Conservation (phyloP, 805 yeast species). For the Nakazawaea pomicola region DNA sequence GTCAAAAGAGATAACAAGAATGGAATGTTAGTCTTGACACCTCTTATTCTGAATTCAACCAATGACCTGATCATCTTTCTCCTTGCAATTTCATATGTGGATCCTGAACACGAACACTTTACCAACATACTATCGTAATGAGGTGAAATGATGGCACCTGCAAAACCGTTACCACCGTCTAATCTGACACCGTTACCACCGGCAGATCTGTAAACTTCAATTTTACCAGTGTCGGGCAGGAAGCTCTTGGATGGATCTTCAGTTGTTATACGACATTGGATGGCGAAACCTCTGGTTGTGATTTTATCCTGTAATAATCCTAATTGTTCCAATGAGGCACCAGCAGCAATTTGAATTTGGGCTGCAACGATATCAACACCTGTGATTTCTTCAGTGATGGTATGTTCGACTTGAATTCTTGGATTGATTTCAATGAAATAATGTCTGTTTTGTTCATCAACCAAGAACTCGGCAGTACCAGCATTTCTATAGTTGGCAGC, state of each 20-base stretch:
- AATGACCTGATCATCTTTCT: conserved; percentile 96
- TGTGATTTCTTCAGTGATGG: conserved; percentile 97
- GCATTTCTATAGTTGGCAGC: conserved; percentile 92
- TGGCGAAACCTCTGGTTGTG: conserved; percentile 95
- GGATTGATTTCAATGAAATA: conserved; percentile 98
- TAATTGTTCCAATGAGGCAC: conserved; percentile 87
- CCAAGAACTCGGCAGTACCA: conserved; percentile 97
- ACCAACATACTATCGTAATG: conserved; percentile 98
- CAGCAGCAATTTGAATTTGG: conserved; percentile 98
- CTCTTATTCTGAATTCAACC: conserved; percentile 97
- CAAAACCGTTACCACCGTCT: conserved; percentile 98
- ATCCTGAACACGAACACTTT: conserved; percentile 95
- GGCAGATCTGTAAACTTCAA: conserved; percentile 95
- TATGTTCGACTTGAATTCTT: conserved; percentile 97
- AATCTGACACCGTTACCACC: conserved; percentile 99
- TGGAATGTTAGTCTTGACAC: conserved; percentile 98
- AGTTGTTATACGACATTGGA: conserved; percentile 98
- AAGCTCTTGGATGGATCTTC: conserved; percentile 95
- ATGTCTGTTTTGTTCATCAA: conserved; percentile 89
- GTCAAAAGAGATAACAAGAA: conserved; percentile 89
- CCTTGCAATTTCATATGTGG: conserved; percentile 93
- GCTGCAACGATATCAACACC: conserved; percentile 98
- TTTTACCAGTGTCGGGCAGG: conserved; percentile 98
- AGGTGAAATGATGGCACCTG: conserved; percentile 94
- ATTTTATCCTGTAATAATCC: conserved; percentile 93